Conservation (phyloP, 495 filamentous ascomycete species). For the Parathielavia appendiculata region DNA sequence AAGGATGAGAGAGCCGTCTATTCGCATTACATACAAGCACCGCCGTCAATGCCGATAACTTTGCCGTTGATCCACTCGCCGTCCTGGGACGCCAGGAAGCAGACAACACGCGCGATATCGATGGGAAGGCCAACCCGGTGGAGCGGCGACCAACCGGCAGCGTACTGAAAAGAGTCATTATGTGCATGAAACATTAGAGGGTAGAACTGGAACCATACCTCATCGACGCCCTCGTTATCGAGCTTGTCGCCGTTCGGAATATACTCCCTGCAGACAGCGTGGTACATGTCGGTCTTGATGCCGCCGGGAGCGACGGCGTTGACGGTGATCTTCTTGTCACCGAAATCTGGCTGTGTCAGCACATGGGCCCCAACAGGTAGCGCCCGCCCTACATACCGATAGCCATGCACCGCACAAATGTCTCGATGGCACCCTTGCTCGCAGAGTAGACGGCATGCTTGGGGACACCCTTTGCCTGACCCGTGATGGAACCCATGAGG, state of each 20-base stretch:
- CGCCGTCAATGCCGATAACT: constrained; percentile 45
- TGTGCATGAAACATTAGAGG: too few relatives aligned
- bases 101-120: constrained; percentile 60
- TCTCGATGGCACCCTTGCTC: constrained; percentile 37
- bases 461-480: constrained; percentile 56
- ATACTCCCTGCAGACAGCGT: constrained; percentile 59
- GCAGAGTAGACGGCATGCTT: constrained; percentile 56
- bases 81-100: constrained; percentile 60
- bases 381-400: constrained; percentile 21
- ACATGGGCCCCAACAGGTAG: background rate
- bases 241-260: constrained; percentile 54
- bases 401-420: constrained; percentile 36
- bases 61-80: constrained; percentile 65
- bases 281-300: constrained; percentile 68
- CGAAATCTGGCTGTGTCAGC: constrained; percentile 29
- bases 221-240: constrained; percentile 34
- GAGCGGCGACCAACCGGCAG: constrained; percentile 54
- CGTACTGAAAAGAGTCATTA: constrained; percentile 33
- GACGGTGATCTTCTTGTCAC: constrained; percentile 52
- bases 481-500: constrained; percentile 60
- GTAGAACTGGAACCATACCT: constrained; percentile 14
- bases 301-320: constrained; percentile 63
- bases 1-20: background rate
- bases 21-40: constrained; percentile 39
- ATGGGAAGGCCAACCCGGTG: constrained; percentile 57